Conservation (phyloP, 345 rosid genomes). For the Rubroshorea leprosula region DNA sequence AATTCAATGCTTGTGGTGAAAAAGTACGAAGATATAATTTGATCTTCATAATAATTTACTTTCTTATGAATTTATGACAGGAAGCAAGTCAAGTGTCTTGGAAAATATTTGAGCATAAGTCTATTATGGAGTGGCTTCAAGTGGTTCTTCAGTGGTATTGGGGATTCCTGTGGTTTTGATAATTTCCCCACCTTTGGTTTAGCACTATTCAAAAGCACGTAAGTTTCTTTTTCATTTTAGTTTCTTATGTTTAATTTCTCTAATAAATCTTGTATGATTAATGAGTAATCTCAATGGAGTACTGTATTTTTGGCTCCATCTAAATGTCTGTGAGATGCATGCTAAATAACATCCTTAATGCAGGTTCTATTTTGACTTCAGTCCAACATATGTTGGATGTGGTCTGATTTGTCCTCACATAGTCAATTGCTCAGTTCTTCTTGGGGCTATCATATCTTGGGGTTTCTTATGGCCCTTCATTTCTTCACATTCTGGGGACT, state of each 20-base stretch:
- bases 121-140: constrained; percentile 88
- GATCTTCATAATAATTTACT: background rate
- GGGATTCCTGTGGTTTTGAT: constrained; percentile 91
- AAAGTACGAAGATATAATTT: background rate
- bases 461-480: constrained; percentile 85
- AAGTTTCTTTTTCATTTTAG: constrained; percentile 24
- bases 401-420: constrained; percentile 94
- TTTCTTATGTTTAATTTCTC: background rate
- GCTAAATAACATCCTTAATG: background rate
- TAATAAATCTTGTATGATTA: too few species aligned
- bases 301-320: too few species aligned
- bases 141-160: constrained; percentile 95
- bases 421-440: constrained; percentile 83
- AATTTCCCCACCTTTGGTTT: constrained; percentile 85
- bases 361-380: constrained; percentile 92
- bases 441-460: constrained; percentile 88
- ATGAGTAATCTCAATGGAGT: too few species aligned
- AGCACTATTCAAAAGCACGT: constrained; percentile 75
- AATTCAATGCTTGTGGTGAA: background rate
- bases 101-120: constrained; percentile 82
- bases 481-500: constrained; percentile 65
- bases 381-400: constrained; percentile 92
- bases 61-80: constrained; percentile 40
- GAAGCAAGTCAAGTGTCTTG: constrained; percentile 79
- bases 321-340: too few species aligned